A percentile compares a stretch with the other conserved stretches of the same genome.
Evolutionary conservation across 2,329 filamentous ascomycete genomes (phyloP).

Genomic region (Fusarium lateritium): DNA sequence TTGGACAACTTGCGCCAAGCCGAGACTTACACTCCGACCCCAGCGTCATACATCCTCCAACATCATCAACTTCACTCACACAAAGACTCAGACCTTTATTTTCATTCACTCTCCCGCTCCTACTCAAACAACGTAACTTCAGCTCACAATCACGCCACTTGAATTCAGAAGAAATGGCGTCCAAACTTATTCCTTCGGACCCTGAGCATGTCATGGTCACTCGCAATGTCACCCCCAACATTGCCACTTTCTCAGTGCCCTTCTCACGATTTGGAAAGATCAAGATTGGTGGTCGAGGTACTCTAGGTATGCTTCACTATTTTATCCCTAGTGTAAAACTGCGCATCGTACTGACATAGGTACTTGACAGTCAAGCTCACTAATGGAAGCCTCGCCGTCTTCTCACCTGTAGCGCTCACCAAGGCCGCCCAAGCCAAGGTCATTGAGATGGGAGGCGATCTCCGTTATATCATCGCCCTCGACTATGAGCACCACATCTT

Average conservation of each 20-base stretch:
- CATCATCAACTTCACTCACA: neutral
- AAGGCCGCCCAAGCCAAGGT: constrained; percentile 77
- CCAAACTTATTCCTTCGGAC: constrained; percentile 76
- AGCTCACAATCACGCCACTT: constrained; percentile 22
- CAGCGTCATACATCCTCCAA: constrained; percentile 26
- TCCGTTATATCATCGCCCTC: constrained; percentile 88
- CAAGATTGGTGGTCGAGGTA: constrained; percentile 89
- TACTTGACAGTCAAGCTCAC: constrained; percentile 77
- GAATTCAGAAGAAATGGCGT: constrained; percentile 64
- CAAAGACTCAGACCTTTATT: neutral
- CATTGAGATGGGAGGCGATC: constrained; percentile 74
- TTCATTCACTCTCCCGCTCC: neutral
- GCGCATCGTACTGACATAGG: constrained; percentile 2
- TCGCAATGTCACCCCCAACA: constrained; percentile 83
- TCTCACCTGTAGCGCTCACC: constrained; percentile 91
- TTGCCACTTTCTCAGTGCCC: constrained; percentile 85
- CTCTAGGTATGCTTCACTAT: constrained; percentile 74
- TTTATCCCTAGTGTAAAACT: neutral
- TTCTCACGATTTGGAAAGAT: constrained; percentile 85
- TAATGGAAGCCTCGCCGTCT: constrained; percentile 85
- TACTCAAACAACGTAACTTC: constrained; percentile 15
- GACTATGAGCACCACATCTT: constrained; percentile 98
- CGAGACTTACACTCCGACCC: constrained; percentile 8
- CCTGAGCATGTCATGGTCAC: constrained; percentile 92
- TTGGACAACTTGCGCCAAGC: constrained; percentile 3